These are phyloP conservation scores for Artomyces pyxidatus DNA, from an alignment of 768 basidiomycete genomes.

Conservation along the genomic window DNA sequence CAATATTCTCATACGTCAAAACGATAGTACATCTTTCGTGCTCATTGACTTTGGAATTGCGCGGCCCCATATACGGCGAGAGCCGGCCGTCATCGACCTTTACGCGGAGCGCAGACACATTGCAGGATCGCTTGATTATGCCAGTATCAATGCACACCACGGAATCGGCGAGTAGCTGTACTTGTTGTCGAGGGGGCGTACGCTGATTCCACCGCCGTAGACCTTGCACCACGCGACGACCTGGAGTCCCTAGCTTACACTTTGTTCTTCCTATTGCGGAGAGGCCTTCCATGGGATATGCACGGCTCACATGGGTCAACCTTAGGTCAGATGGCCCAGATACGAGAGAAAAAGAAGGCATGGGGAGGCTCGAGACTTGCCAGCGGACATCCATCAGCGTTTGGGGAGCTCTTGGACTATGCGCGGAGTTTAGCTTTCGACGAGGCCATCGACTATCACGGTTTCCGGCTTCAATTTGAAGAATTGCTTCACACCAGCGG, in stretches of 20 bases:
- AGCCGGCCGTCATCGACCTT: not conserved
- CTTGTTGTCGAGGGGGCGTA: not conserved
- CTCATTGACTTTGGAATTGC: not conserved
- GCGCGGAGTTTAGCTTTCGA: not conserved
- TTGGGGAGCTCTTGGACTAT: not conserved
- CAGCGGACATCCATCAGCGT: not conserved
- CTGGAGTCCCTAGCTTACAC: not conserved
- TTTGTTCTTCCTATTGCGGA: not conserved
- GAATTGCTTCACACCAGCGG: no score
- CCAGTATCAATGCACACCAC: not conserved
- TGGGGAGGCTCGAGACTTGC: not conserved
- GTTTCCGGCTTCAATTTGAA: no score
- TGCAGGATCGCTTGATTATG: not conserved
- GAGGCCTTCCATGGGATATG: not conserved
- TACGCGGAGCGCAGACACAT: not conserved
- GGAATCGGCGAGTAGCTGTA: not conserved
- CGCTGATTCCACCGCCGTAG: not conserved
- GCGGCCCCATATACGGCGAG: not conserved
- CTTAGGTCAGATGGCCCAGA: not conserved
- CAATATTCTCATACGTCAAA: not conserved
- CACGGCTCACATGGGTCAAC: not conserved
- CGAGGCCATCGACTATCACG: not conserved
- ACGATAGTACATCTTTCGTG: not conserved
- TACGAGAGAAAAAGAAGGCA: not conserved
- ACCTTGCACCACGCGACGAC: not conserved